Base-by-base conservation (phyloP, 768 basidiomycete genomes). In the Leccinum boreale region DNA sequence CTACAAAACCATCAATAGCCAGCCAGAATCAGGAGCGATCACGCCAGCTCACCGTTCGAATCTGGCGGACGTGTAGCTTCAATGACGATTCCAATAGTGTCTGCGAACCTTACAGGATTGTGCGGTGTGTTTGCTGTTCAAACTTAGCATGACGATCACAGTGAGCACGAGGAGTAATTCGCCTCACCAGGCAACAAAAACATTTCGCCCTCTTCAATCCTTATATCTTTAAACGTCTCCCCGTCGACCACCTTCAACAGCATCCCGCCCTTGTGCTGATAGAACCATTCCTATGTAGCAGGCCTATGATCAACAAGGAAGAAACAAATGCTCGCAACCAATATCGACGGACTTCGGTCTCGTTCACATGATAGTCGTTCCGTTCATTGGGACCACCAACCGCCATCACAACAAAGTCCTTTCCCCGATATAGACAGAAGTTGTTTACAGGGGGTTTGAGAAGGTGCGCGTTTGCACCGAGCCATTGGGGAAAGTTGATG, bases 351-450 rank as follows among this genome's bases (percentile, higher is more conserved):
- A 88, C 90, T 81, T 97, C 94, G 1, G 95, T 98, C 74, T 97
- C 86, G 70, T 98, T 98, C 45, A 97, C 75, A 72, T 98, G 96
- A 67, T 94, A 98, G 73, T 97, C 95, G 53, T 90, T 90, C 39
- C 96, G 78, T 69, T 92, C 86, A 69, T 99, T 99, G 0, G 96
- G 96, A 0, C 96, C 97, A 9, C 97, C 95, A 23, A 98, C 86
- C 6, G 82, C 92, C 96, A 99, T 98, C n/a, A 96, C 86, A 45
- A 91, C 83, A 67, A 89, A 96, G 70, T 98, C 94, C 26, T 79
- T 78, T 36, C 92, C 92, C 52, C 83, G 80, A 71, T 89, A 92
- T 56, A 93, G 68, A 69, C 91, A 92, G 61, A 84, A 94, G 71
- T 95, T 92, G 79, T 94, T 94, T 48, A 99, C 92, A 0, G 96